Conservation (phyloP, 1,284 basidiomycete genomes). For the Stygiomarasmius scandens region DNA sequence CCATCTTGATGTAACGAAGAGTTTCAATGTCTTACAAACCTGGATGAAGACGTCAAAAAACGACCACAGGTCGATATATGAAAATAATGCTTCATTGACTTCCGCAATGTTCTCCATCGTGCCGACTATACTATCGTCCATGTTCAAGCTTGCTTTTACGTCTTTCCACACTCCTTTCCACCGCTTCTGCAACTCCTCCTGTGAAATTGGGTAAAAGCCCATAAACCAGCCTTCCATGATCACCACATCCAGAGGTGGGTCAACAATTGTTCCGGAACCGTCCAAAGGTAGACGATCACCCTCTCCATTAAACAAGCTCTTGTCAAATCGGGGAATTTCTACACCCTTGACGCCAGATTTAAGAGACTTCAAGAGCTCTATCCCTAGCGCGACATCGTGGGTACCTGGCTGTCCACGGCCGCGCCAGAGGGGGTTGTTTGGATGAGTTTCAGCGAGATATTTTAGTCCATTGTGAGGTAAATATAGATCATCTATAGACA, state of each 20-base stretch:
- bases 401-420: slow-evolving; percentile 89
- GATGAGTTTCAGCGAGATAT: slow-evolving; percentile 54
- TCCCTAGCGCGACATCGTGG: slow-evolving; percentile 76
- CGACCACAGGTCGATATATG: slow-evolving; percentile 69
- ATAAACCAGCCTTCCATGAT: slow-evolving; percentile 88
- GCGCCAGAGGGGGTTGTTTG: slow-evolving; percentile 65
- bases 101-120: slow-evolving; percentile 54
- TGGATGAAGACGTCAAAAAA: slow-evolving; percentile 72
- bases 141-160: slow-evolving; percentile 37
- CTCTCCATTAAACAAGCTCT: slow-evolving; percentile 76
- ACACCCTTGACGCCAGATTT: slow-evolving; percentile 51
- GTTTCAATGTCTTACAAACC: slow-evolving; percentile 39
- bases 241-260: slow-evolving; percentile 76
- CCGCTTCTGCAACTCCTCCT: slow-evolving; percentile 45
- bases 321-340: slow-evolving; percentile 84
- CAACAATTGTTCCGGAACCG: slow-evolving; percentile 40
- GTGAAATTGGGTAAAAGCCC: slow-evolving; percentile 66
- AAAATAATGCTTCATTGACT: slow-evolving; percentile 61
- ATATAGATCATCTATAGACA: slow-evolving; percentile 90
- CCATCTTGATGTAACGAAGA: neutral
- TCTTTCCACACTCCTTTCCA: slow-evolving; percentile 45
- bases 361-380: slow-evolving; percentile 52
- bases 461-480: slow-evolving; percentile 65
- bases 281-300: slow-evolving; percentile 75
- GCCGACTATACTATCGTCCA: slow-evolving; percentile 43